Evolutionary conservation across 495 filamentous ascomycete genomes (phyloP).

Genomic region (Trypethelium eluteriae): DNA sequence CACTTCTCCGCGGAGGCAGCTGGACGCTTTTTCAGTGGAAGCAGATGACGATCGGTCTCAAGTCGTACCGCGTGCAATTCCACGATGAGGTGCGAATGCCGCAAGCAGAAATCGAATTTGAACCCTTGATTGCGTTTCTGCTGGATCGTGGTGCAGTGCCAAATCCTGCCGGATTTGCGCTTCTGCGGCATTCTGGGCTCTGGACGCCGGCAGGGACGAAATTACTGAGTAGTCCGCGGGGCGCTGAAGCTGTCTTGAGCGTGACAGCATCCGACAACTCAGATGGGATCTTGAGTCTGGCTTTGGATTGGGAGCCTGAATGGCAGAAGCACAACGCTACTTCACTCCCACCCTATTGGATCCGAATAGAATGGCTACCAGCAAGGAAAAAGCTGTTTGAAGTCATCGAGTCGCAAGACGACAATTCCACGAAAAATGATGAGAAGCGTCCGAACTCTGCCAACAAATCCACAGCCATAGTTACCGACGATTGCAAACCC

Average conservation of each 20-base stretch:
- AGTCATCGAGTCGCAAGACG: neutral
- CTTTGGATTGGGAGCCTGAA: constrained; percentile 45
- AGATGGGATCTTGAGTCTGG: constrained; percentile 54
- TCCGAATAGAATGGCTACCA: neutral
- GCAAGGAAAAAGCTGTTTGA: neutral
- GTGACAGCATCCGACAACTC: constrained; percentile 53
- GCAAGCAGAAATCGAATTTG: constrained; percentile 58
- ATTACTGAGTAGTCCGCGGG: constrained; percentile 49
- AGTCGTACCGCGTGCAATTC: constrained; percentile 55
- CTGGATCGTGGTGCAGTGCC: constrained; percentile 57
- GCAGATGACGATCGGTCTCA: constrained; percentile 50
- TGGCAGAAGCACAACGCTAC: constrained; percentile 35
- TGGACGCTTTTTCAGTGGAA: constrained; percentile 63
- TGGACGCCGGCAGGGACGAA: constrained; percentile 57
- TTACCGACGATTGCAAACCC: neutral
- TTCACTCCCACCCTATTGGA: neutral
- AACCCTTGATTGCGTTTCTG: constrained; percentile 52
- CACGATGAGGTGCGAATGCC: constrained; percentile 57
- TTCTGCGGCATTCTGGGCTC: constrained; percentile 50
- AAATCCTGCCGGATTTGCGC: constrained; percentile 49
- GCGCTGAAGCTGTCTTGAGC: constrained; percentile 45
- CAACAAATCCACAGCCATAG: neutral
- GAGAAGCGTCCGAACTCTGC: neutral
- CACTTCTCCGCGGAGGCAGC: constrained; percentile 48
- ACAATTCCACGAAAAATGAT: neutral